Evolutionary conservation across 208 protist genomes (phyloP).

Genomic region (Trypanosoma congolense): DNA sequence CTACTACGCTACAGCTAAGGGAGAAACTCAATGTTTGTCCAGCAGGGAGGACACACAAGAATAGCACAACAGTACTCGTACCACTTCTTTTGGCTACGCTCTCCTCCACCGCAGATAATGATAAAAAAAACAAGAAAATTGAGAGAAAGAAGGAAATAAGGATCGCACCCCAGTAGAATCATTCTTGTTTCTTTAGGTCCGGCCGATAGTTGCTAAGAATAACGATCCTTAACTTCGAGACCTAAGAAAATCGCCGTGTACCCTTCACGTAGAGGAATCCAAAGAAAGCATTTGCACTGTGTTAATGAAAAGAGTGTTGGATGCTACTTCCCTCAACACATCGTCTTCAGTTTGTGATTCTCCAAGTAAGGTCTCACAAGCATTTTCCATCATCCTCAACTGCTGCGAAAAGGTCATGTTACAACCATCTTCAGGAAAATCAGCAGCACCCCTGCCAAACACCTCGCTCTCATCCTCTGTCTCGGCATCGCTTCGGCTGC

Average conservation of each 20-base stretch:
- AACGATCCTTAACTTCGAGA: too few relatives aligned
- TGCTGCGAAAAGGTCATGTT: neutral
- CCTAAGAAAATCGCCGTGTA: neutral
- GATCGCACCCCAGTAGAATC: neutral
- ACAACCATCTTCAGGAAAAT: neutral
- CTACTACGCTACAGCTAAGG: too few relatives aligned
- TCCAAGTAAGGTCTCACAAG: slow-evolving; percentile 12
- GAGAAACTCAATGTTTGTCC: too few relatives aligned
- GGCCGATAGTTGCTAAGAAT: too few relatives aligned
- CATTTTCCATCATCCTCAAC: slow-evolving; percentile 10
- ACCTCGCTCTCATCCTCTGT: neutral
- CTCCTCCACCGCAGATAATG: neutral
- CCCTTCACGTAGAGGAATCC: slow-evolving; percentile 4
- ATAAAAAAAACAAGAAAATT: slow-evolving; percentile 5
- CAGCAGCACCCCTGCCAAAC: neutral
- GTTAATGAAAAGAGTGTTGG: slow-evolving; percentile 34
- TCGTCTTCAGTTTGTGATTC: slow-evolving; percentile 2
- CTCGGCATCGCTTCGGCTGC: neutral
- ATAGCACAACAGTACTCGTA: too few relatives aligned
- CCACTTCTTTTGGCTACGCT: neutral
- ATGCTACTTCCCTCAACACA: slow-evolving; percentile 13
- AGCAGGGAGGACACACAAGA: too few relatives aligned
- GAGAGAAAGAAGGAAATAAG: neutral
- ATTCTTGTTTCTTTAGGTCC: too few relatives aligned
- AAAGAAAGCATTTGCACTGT: slow-evolving; percentile 33